Base-by-base conservation (phyloP, 2,329 filamentous ascomycete genomes). In the Hypoxylon sp. region DNA sequence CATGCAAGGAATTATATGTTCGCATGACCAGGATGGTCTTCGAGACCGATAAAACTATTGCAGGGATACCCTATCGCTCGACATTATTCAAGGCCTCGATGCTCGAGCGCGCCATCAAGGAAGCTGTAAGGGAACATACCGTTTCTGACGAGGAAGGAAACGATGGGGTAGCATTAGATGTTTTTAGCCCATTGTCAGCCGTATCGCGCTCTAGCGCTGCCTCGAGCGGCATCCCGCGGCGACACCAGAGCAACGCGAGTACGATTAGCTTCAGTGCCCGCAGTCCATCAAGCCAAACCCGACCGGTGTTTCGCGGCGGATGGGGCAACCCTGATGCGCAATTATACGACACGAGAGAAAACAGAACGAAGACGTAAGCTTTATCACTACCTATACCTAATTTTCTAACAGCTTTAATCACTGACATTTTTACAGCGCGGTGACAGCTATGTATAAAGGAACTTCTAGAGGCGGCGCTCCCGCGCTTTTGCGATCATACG, bases 71-170 rank as follows among this genome's bases (percentile, higher is more conserved):
- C 0, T 98, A 97, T 78, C 91, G 94, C 37, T 94, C 93, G 4
- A 99, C 96, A 0, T 82, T 99, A 29, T 99, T 98, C 88, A 99
- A 99, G 82, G 96, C 96, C 10, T 97, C 94, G 44, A 95, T 94
- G 80, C 85, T 99, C 51, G 95, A 99, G 80, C 94, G 98, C 74
- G 95, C 94, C 2, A 98, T 98, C 75, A 90, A 89, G 78, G 92
- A 97, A 74, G 94, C 92, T 72, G 95, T 98, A 5, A 85, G 91
- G 66, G 93, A 97, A 77, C 91, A 94, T 78, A 98, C 94, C 0
- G 83, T 94, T 8, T 91, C 88, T 70, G 91, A 94, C 67, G 86
- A 87, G 19, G 94, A 98, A 78, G 94, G 94, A 3, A 97, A 97
- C 75, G 94, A 98, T 77, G 83, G 86, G 26, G 80, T 80, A 5